Percentiles rank a stretch among this genome's conserved stretches.
These are phyloP conservation scores for Cavenderia fasciculata DNA, from an alignment of 78 protist species.

Conservation along the genomic window DNA sequence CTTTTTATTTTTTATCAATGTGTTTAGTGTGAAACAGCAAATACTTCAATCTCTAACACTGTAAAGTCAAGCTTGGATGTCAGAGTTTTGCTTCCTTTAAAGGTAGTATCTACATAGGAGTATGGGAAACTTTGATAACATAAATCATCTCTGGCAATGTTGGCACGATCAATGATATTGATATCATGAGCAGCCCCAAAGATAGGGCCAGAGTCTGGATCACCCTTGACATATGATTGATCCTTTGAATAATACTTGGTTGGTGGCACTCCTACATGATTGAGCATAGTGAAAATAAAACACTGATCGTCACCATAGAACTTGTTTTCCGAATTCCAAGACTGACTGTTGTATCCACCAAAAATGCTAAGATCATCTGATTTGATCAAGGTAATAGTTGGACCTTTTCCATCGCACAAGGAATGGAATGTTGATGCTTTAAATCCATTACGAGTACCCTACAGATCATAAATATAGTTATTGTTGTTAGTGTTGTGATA, in stretches of 20 bases:
- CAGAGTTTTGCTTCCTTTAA: not conserved
- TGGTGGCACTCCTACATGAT: not conserved
- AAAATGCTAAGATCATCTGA: constrained; percentile 4
- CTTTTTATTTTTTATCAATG: too few species aligned
- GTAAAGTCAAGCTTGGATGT: not conserved
- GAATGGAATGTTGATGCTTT: not conserved
- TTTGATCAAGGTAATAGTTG: constrained; percentile 3
- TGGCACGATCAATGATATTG: not conserved
- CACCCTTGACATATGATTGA: not conserved
- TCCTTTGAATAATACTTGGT: too few species aligned
- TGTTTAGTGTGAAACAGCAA: too few species aligned
- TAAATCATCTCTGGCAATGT: not conserved
- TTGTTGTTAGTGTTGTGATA: too few species aligned
- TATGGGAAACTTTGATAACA: not conserved
- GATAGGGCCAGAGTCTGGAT: not conserved
- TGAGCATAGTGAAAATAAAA: not conserved
- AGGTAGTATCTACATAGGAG: not conserved
- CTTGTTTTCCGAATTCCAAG: not conserved
- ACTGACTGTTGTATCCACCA: not conserved
- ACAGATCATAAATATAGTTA: too few species aligned
- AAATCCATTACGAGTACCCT: constrained; percentile 1
- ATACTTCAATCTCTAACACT: constrained; percentile 18
- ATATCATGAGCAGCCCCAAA: constrained; percentile 10
- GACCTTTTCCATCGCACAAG: not conserved
- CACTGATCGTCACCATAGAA: not conserved